These are phyloP conservation scores for Rosa persica DNA, from an alignment of 306 rosid species.

Conservation along the genomic window DNA sequence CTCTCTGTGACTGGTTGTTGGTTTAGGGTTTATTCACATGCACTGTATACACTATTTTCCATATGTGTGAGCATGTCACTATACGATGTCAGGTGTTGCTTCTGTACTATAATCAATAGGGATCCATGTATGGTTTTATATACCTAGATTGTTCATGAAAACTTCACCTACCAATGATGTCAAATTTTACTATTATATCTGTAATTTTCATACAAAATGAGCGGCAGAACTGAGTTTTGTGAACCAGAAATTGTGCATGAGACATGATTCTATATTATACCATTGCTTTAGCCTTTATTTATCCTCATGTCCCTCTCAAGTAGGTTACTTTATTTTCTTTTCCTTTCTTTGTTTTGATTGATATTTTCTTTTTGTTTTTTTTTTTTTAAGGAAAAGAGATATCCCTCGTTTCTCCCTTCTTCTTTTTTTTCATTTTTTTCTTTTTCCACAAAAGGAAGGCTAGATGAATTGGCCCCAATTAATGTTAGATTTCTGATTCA, in stretches of 20 bases:
- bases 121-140: not conserved
- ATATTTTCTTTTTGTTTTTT: not conserved
- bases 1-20: not conserved
- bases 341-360: not conserved
- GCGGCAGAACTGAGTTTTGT: not conserved
- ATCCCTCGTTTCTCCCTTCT: not conserved
- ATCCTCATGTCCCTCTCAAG: not conserved
- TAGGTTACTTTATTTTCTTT: not conserved
- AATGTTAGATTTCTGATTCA: slow-evolving; percentile 1
- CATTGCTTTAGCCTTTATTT: slow-evolving; percentile 2
- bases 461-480: slow-evolving; percentile 5
- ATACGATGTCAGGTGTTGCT: slow-evolving; percentile 11
- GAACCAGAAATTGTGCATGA: not conserved
- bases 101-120: not conserved
- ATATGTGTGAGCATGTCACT: not conserved
- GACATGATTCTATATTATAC: slow-evolving; percentile 2
- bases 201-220: not conserved
- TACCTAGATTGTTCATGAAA: not conserved
- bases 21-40: slow-evolving; percentile 6
- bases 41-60: not conserved
- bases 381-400: not conserved
- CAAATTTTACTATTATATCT: not conserved
- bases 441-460: not conserved
- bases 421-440: not conserved
- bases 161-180: not conserved